phyloP scores from a whole-genome alignment of 345 rosid species.

The Draba incana region DNA sequence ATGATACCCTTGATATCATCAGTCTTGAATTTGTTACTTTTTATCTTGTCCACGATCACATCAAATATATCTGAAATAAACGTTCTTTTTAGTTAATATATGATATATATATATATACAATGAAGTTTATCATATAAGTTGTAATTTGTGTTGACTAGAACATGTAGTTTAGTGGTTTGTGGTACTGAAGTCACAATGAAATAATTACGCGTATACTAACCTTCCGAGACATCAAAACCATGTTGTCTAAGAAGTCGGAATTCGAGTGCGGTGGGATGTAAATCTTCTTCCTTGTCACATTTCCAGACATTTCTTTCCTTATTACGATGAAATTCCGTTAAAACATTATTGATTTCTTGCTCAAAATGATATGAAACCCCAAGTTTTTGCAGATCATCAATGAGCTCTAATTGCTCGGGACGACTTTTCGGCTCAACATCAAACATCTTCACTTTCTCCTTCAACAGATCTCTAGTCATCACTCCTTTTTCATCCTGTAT shows the following conservation, averaged over 20 bases:
- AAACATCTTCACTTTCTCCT: slow-evolving; percentile 20
- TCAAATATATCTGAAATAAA: slow-evolving; percentile 39
- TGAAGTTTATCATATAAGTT: neutral
- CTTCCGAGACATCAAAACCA: slow-evolving; percentile 36
- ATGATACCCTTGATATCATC: slow-evolving; percentile 28
- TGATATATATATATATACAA: neutral
- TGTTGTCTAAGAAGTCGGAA: slow-evolving; percentile 45
- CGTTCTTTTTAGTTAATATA: neutral
- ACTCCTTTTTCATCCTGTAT: slow-evolving; percentile 1
- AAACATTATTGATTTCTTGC: slow-evolving; percentile 23
- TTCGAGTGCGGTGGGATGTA: slow-evolving; percentile 26
- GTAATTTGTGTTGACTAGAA: neutral
- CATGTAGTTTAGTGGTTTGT: no score
- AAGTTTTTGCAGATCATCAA: slow-evolving; percentile 24
- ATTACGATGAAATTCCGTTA: slow-evolving; percentile 10
- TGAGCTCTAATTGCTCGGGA: slow-evolving; percentile 16
- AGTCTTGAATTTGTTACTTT: slow-evolving; percentile 17
- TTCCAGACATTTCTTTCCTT: neutral
- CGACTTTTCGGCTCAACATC: neutral
- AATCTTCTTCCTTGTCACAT: slow-evolving; percentile 3
- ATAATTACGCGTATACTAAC: neutral
- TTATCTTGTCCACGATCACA: slow-evolving; percentile 36
- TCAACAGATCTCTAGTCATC: slow-evolving; percentile 7
- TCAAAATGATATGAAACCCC: slow-evolving; percentile 57
- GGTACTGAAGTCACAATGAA: no score